Percentiles rank a stretch among this genome's conserved stretches.
Conservation (phyloP, 495 filamentous ascomycete species). For the Filosporella fistucella region DNA sequence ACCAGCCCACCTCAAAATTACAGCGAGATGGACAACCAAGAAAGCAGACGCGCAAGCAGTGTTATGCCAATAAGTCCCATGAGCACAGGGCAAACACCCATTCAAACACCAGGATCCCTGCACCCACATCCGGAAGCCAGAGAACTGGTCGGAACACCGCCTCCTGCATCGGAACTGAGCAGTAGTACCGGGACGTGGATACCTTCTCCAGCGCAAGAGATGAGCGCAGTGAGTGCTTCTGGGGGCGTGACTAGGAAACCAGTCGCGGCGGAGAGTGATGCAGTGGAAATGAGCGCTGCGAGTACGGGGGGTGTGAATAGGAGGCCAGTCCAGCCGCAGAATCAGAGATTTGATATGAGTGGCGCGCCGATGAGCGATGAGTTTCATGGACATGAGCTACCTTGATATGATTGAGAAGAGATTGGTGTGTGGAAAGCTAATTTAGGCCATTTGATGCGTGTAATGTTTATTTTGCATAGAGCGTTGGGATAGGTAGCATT, state of each 20-base stretch:
- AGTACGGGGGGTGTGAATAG: not conserved
- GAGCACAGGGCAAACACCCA: not conserved
- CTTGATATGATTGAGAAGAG: too few species aligned
- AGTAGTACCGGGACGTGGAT: not conserved
- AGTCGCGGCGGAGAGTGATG: too few species aligned
- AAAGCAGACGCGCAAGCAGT: not conserved
- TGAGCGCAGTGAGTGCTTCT: not conserved
- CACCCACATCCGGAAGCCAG: not conserved
- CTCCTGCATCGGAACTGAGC: too few species aligned
- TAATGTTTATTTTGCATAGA: too few species aligned
- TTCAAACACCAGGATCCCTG: not conserved
- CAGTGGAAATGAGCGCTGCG: not conserved
- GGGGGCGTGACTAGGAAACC: too few species aligned
- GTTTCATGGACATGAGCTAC: too few species aligned
- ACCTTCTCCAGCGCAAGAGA: conserved; percentile 5
- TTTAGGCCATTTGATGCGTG: too few species aligned
- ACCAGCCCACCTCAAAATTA: not conserved
- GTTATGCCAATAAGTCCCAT: not conserved
- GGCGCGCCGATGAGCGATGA: conserved; percentile 13
- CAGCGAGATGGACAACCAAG: not conserved
- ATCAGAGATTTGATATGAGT: conserved; percentile 10
- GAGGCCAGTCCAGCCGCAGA: not conserved
- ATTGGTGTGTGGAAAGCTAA: too few species aligned
- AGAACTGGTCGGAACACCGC: not conserved
- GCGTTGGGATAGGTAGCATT: too few species aligned